Conservation (phyloP, 23 red algal genomes). For the Chondrus crispus region DNA sequence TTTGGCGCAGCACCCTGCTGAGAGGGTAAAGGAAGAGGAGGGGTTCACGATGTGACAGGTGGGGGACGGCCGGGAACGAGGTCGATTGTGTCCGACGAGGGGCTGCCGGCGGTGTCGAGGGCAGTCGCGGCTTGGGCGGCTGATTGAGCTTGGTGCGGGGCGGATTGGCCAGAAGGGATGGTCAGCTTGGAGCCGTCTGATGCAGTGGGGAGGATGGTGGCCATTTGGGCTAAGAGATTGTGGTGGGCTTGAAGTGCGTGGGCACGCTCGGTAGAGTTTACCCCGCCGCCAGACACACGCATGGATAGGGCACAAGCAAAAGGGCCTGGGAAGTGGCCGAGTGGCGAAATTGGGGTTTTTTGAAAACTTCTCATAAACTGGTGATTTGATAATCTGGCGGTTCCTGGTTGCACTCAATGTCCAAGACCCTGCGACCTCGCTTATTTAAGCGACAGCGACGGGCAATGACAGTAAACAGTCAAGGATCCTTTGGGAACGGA, state of each 20-base stretch:
- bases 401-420: neutral
- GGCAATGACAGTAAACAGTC: too few relatives aligned
- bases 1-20: too few relatives aligned
- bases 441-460: too few relatives aligned
- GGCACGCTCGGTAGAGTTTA: neutral
- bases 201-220: neutral
- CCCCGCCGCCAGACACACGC: neutral
- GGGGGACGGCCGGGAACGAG: too few relatives aligned
- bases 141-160: neutral
- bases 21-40: too few relatives aligned
- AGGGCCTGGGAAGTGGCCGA: neutral
- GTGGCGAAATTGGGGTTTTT: neutral
- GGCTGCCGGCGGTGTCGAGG: neutral
- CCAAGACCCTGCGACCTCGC: too few relatives aligned
- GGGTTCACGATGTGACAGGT: too few relatives aligned
- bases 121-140: neutral
- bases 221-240: too few relatives aligned
- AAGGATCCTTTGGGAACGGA: too few relatives aligned
- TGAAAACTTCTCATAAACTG: neutral
- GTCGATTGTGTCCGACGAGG: neutral
- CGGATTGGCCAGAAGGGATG: neutral
- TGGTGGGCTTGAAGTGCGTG: too few relatives aligned
- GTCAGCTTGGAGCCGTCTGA: neutral
- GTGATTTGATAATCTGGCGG: neutral
- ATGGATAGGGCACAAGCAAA: neutral